Percentiles rank a stretch among this genome's conserved stretches.
Conservation (phyloP, 139 green algal genomes). For the Closterium sp. region DNA sequence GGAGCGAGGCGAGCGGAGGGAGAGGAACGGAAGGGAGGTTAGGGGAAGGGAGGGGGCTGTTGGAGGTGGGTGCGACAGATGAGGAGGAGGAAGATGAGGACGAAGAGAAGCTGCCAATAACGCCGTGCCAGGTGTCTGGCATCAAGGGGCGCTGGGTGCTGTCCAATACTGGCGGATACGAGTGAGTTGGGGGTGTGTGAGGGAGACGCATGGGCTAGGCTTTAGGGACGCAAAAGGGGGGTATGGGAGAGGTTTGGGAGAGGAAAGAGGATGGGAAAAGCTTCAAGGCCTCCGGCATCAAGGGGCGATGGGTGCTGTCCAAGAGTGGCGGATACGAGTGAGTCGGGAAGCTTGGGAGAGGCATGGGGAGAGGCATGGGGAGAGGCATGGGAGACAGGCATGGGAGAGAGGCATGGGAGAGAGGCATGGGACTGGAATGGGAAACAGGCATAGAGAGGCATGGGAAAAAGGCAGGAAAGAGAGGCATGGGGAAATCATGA, state of each 20-base stretch:
- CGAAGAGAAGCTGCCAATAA: background rate
- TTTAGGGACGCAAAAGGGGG: background rate
- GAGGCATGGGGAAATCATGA: no score
- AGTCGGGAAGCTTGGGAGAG: no score
- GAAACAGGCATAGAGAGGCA: no score
- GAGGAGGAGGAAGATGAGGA: background rate
- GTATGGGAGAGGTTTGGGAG: background rate
- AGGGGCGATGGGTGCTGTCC: no score
- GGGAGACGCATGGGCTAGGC: background rate
- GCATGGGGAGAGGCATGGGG: no score
- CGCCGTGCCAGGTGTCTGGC: background rate
- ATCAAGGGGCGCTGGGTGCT: background rate
- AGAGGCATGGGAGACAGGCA: no score
- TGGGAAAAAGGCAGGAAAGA: no score
- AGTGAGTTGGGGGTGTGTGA: background rate
- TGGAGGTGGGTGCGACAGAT: background rate
- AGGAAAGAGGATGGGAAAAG: background rate
- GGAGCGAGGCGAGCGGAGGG: background rate
- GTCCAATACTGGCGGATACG: background rate
- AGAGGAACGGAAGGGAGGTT: background rate
- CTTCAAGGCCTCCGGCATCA: no score
- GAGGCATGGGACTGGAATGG: no score
- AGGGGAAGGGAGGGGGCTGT: background rate
- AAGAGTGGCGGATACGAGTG: no score
- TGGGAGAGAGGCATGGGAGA: no score